Evolutionary conservation across 306 rosid species (phyloP).

Genomic region (Cicer cuneatum): DNA sequence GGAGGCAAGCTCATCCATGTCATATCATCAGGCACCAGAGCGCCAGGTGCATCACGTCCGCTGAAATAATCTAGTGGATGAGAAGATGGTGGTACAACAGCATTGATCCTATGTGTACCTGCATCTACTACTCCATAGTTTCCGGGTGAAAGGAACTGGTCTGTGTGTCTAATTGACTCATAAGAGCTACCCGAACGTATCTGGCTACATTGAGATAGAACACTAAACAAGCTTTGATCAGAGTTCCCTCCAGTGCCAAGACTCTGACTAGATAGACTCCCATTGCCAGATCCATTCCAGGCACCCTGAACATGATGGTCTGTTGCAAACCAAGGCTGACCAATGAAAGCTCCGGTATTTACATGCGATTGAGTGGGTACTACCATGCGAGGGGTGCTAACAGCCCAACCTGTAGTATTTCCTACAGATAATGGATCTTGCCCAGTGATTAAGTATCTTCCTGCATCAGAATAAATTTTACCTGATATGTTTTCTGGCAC

Average conservation of each 20-base stretch:
- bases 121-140: slow-evolving; percentile 64
- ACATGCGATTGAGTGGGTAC: slow-evolving; percentile 68
- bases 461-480: slow-evolving; percentile 68
- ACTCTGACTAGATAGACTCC: slow-evolving; percentile 58
- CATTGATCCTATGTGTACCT: slow-evolving; percentile 59
- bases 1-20: slow-evolving; percentile 74
- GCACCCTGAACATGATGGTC: slow-evolving; percentile 74
- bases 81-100: slow-evolving; percentile 63
- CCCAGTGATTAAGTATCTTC: slow-evolving; percentile 62
- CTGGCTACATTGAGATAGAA: slow-evolving; percentile 76
- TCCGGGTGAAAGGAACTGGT: slow-evolving; percentile 68
- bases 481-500: slow-evolving; percentile 58
- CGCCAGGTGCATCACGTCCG: slow-evolving; percentile 70
- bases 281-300: slow-evolving; percentile 66
- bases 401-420: slow-evolving; percentile 69
- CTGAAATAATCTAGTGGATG: slow-evolving; percentile 73
- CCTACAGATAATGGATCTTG: slow-evolving; percentile 61
- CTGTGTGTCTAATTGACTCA: slow-evolving; percentile 57
- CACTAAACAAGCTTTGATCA: slow-evolving; percentile 79
- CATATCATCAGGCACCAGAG: slow-evolving; percentile 71
- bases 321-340: slow-evolving; percentile 76
- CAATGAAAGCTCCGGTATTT: slow-evolving; percentile 58
- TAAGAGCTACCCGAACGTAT: slow-evolving; percentile 63
- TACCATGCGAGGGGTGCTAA: slow-evolving; percentile 51
- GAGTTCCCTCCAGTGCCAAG: slow-evolving; percentile 62